Evolutionary conservation across 768 basidiomycete species (phyloP).

Genomic region (Termitomyces sp.): DNA sequence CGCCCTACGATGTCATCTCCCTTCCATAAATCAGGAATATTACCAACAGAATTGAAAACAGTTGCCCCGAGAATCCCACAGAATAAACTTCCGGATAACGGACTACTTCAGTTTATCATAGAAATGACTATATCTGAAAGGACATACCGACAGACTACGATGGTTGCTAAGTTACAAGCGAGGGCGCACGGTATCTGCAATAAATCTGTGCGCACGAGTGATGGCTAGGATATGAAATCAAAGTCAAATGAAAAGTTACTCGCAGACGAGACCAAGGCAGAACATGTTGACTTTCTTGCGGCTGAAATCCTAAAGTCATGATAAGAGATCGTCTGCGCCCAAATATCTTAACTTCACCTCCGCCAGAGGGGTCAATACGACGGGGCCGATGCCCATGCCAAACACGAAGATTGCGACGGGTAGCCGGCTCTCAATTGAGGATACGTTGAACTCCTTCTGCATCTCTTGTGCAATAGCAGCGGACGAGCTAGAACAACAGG

Average conservation of each 20-base stretch:
- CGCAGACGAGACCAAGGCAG: constrained; percentile 16
- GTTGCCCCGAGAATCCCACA: constrained; percentile 15
- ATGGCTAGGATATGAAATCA: constrained; percentile 11
- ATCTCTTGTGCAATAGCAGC: constrained; percentile 12
- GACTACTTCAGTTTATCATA: background rate
- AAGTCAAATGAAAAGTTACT: background rate
- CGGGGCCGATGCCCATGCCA: constrained; percentile 15
- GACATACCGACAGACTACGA: constrained; percentile 14
- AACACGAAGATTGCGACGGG: constrained; percentile 18
- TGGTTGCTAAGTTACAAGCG: constrained; percentile 12
- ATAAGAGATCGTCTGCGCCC: background rate
- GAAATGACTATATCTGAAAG: background rate
- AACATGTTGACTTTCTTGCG: constrained; percentile 15
- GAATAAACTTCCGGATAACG: constrained; percentile 5
- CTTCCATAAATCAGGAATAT: constrained; percentile 17
- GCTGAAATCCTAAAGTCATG: constrained; percentile 12
- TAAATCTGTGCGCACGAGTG: constrained; percentile 11
- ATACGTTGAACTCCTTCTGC: constrained; percentile 12
- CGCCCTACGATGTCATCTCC: constrained; percentile 12
- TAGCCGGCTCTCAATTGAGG: constrained; percentile 12
- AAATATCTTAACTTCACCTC: constrained; percentile 7
- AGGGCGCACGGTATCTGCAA: constrained; percentile 18
- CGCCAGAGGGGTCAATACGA: constrained; percentile 16
- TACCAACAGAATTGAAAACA: constrained; percentile 15
- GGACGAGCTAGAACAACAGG: constrained; percentile 16